Base-by-base conservation (phyloP, 176 grass and related monocot species). In the Oryza meridionalis region DNA sequence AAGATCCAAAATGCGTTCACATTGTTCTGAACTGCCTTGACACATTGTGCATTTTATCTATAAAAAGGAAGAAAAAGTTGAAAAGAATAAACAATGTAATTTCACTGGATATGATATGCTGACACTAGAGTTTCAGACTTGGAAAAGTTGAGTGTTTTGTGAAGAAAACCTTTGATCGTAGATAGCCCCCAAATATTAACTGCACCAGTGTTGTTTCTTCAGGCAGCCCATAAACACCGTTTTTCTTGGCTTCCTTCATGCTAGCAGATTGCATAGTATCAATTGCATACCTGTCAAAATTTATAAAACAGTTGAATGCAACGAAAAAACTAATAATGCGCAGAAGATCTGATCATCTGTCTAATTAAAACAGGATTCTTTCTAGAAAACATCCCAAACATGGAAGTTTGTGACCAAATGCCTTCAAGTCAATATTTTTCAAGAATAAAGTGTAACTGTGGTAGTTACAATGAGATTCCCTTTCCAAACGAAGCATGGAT, bases 11-110 rank as follows among this genome's bases (percentile, higher is more conserved):
- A 98, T 95, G 35, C 89, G 85, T 83, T 98, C 96, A 65, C 65
- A 74, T 24, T 75, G 82, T 79, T 85, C 91, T 73, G 96, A 98
- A 90, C 85, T 98, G 68, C 65, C 58, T 61, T 90, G 81, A 42
- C 96, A 98, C 62, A 77, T 95, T 51, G 70, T 83, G 85, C 96
- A 98, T 82, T 78, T 98, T 92, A 98, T 98, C 96, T 98, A 89
- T 72, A 70, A 24, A 76, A 70, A n/a, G 78, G 47, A 75, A 53
- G 17, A 67, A 86, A 32, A 5, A 15, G 43, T 85, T 84, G 77
- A 68, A 32, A 44, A 69, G 14, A 61, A 33, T 67, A 55, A 29
- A 72, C 40, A 22, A 44, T 68, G 67, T 5, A 42, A 70, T 70
- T 86, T 25, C 7, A 84, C 37, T n/a, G 67, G 21, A 51, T 75